Percentiles rank a stretch among this genome's conserved stretches.
Conservation (phyloP, 176 grass and related monocot genomes). For the Canna indica region DNA sequence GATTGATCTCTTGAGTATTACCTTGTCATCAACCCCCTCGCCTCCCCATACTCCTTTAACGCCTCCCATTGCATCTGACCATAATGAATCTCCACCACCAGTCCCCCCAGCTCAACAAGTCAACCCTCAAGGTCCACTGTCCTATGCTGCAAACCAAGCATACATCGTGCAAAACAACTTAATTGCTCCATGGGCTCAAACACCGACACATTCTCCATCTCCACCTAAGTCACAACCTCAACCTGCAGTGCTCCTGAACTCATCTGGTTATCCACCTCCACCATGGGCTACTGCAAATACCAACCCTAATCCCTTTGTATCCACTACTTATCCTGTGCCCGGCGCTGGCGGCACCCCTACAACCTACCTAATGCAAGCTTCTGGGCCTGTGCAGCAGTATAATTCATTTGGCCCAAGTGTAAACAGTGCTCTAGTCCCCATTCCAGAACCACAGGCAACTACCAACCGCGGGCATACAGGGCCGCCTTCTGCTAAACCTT, state of each 20-base stretch:
- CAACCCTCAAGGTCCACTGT: slow-evolving; percentile 14
- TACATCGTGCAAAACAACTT: slow-evolving; percentile 24
- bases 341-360: neutral
- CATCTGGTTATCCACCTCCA: slow-evolving; percentile 47
- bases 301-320: slow-evolving; percentile 28
- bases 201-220: slow-evolving; percentile 3
- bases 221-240: slow-evolving; percentile 10
- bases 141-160: slow-evolving; percentile 28
- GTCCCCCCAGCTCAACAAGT: slow-evolving; percentile 5
- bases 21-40: slow-evolving; percentile 36
- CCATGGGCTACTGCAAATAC: slow-evolving; percentile 49
- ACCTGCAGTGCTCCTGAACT: slow-evolving; percentile 10
- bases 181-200: slow-evolving; percentile 39
- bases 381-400: slow-evolving; percentile 29
- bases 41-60: slow-evolving; percentile 33
- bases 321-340: slow-evolving; percentile 5
- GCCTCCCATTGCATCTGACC: slow-evolving; percentile 23
- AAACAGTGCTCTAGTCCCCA: neutral
- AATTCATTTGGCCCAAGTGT: slow-evolving; percentile 27
- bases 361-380: slow-evolving; percentile 12
- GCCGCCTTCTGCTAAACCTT: slow-evolving; percentile 37
- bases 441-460: slow-evolving; percentile 22
- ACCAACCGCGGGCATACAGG: slow-evolving; percentile 22
- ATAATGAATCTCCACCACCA: slow-evolving; percentile 18
- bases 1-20: slow-evolving; percentile 51